These are phyloP conservation scores for Jaminaea rosea DNA, from an alignment of 1,284 basidiomycete genomes.

Conservation along the genomic window DNA sequence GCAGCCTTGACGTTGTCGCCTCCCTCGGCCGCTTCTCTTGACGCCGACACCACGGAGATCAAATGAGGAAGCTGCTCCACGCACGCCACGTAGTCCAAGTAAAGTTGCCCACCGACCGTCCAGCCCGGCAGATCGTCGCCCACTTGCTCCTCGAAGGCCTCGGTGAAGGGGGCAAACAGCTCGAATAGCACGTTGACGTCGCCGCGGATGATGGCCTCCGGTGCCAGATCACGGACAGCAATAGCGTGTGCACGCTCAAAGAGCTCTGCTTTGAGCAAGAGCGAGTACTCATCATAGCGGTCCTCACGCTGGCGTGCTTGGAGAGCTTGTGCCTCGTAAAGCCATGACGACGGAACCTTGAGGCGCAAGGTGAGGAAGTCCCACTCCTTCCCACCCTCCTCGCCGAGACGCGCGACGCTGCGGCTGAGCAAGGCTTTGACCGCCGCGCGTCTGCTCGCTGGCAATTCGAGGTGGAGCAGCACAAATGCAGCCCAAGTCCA, in stretches of 20 bases:
- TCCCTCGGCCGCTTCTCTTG: no score
- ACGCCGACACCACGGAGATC: no score
- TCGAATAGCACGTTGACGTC: constrained; percentile 65
- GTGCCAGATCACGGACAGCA: constrained; percentile 71
- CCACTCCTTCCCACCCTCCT: no score
- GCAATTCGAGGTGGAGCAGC: constrained; percentile 74
- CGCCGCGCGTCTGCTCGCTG: constrained; percentile 59
- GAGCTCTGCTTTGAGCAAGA: constrained; percentile 63
- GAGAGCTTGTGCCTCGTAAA: constrained; percentile 71
- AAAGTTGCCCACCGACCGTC: constrained; percentile 20
- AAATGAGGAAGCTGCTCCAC: constrained; percentile 59
- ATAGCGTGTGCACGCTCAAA: constrained; percentile 71
- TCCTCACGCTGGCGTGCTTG: constrained; percentile 57
- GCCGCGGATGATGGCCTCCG: constrained; percentile 73
- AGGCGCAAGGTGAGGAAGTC: constrained; percentile 70
- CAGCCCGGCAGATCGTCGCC: constrained; percentile 25
- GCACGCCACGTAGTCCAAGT: constrained; percentile 36
- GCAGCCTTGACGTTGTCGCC: constrained; percentile 32
- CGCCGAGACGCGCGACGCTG: constrained; percentile 62
- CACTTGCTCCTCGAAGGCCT: constrained; percentile 46
- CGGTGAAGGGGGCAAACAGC: constrained; percentile 65
- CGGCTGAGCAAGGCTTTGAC: constrained; percentile 72
- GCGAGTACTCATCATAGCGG: constrained; percentile 66
- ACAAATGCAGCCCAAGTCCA: constrained; percentile 83
- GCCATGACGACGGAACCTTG: constrained; percentile 72